Evolutionary conservation across 441 rosid species (phyloP), one percentile per base, ranked within the genome.

Genomic region (Populus tomentosa): DNA sequence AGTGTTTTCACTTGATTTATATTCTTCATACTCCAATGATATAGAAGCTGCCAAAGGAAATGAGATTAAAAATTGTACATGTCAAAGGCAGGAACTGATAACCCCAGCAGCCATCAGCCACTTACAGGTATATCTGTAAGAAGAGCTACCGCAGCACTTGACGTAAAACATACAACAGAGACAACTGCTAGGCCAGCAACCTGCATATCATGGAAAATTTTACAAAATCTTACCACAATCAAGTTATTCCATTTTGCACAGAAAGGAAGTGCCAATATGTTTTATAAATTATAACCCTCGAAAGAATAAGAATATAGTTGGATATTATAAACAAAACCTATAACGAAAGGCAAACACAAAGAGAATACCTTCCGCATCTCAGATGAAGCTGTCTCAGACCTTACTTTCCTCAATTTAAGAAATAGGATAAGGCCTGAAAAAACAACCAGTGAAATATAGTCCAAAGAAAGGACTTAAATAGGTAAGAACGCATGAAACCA

Each of bases 101-200:
- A 61, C 56, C 20, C 53, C 56, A 46, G 56, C 28, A 61, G 65
- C 65, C 26, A 61, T 10, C 65, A 61, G 23, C 65, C 10, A 75
- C 88, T 65, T 85, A 89, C 95, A 3, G 95, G 92, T 80, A 85
- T 80, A 50, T 84, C 88, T 80, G 93, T 82, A 35, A 85, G 81
- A 80, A 89, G 80, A 53, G 88, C 89, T 70, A 91, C 79, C 10
- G 85, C 72, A 69, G 95, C 84, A 66, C 93, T 86, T 35, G 88
- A 74, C 36, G 89, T 86, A 82, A 91, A 91, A 83, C 95, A 88
- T 36, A 87, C 7, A 80, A 87, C 85, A 67, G 89, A 88, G 63
- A 89, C 89, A 71, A 82, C 72, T 50, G 95, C 89, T 86, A 91
- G 76, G 20, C 93, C 91, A n/a, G 90, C 90, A 28, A 91, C 87